phyloP scores from a whole-genome alignment of 768 basidiomycete genomes.

The Leucocoprinus birnbaumii region DNA sequence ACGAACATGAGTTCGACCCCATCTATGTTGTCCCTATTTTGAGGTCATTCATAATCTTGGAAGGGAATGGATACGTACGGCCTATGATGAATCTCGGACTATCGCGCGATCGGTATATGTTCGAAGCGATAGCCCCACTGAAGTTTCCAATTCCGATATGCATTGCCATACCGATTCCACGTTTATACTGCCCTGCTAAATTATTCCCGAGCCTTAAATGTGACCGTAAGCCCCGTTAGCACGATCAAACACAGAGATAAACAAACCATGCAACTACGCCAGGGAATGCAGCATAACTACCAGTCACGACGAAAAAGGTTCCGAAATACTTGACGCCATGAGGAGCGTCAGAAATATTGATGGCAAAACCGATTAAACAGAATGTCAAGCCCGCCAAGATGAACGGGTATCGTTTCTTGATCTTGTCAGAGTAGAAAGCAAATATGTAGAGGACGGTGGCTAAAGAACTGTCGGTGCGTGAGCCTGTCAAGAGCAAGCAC shows the following conservation, averaged over 20 bases:
- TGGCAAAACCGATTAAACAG: slow-evolving; percentile 55
- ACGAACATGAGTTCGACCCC: slow-evolving; percentile 67
- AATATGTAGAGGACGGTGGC: slow-evolving; percentile 52
- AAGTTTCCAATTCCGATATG: slow-evolving; percentile 71
- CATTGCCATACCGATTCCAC: slow-evolving; percentile 63
- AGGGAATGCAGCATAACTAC: slow-evolving; percentile 60
- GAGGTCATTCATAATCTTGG: background rate
- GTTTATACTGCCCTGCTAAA: slow-evolving; percentile 67
- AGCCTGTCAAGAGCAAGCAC: too few species aligned
- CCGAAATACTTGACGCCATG: slow-evolving; percentile 68
- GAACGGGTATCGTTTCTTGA: slow-evolving; percentile 54
- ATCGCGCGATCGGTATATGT: slow-evolving; percentile 59
- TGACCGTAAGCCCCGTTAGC: background rate
- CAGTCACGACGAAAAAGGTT: slow-evolving; percentile 64
- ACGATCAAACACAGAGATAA: background rate
- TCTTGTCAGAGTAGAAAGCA: slow-evolving; percentile 57
- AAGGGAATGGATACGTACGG: slow-evolving; percentile 38
- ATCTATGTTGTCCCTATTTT: slow-evolving; percentile 32
- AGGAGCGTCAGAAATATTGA: slow-evolving; percentile 55
- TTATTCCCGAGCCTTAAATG: slow-evolving; percentile 63
- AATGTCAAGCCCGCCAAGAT: slow-evolving; percentile 48
- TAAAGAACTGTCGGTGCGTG: slow-evolving; percentile 18
- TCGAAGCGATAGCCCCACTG: slow-evolving; percentile 59
- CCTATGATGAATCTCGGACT: slow-evolving; percentile 60
- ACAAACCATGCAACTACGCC: slow-evolving; percentile 60